phyloP scores from a whole-genome alignment of 2,329 filamentous ascomycete species.

The Colletotrichum camelliae region DNA sequence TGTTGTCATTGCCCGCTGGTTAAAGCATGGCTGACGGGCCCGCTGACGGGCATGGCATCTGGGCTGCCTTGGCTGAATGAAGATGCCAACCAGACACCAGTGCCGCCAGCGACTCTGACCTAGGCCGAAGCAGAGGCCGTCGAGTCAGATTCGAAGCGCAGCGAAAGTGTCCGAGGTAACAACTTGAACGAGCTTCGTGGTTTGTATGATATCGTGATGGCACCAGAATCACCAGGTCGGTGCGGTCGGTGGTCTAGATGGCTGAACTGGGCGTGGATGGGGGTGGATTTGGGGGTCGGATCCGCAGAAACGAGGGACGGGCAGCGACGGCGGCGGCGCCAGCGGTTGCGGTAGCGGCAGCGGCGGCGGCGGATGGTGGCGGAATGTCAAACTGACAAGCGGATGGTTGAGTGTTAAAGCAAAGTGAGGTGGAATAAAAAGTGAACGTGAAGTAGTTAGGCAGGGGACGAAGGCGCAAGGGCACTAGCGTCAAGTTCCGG shows the following conservation, averaged over 20 bases:
- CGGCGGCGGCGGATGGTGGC: background rate
- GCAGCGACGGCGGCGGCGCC: background rate
- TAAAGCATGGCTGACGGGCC: conserved; percentile 44
- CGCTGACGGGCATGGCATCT: conserved; percentile 50
- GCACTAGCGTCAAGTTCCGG: background rate
- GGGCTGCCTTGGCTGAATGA: conserved; percentile 29
- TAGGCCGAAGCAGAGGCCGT: background rate
- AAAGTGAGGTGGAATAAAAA: background rate
- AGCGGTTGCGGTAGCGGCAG: background rate
- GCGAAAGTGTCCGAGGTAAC: background rate
- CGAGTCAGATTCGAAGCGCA: background rate
- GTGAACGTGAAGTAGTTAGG: background rate
- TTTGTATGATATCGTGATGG: background rate
- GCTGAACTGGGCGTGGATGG: background rate
- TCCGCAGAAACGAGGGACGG: background rate
- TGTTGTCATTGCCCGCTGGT: conserved; percentile 49
- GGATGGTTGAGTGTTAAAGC: background rate
- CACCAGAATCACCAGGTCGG: background rate
- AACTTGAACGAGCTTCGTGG: background rate
- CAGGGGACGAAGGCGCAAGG: background rate
- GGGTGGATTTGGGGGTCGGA: background rate
- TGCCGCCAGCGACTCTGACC: conserved; percentile 16
- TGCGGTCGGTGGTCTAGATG: background rate
- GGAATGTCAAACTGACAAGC: background rate
- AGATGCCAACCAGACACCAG: conserved; percentile 21